Conservation (phyloP, 2,329 filamentous ascomycete genomes). For the Pseudocercospora fuligena region DNA sequence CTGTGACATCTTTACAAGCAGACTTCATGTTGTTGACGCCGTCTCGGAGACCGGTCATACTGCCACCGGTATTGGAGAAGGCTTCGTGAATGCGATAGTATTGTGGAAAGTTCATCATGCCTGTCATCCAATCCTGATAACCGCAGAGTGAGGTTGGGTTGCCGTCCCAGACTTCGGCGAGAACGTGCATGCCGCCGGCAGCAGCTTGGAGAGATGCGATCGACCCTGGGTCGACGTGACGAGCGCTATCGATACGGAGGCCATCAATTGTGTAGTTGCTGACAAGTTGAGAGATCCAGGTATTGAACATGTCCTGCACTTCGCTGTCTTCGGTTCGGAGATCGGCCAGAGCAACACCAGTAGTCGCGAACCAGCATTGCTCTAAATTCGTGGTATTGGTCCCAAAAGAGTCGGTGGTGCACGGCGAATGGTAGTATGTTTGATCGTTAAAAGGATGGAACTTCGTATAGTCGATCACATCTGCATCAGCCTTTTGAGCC, state of each 20-base stretch:
- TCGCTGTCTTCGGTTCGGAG: slow-evolving; percentile 58
- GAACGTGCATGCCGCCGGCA: slow-evolving; percentile 41
- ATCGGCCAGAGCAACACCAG: slow-evolving; percentile 62
- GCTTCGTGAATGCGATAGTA: slow-evolving; percentile 43
- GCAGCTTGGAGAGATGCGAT: slow-evolving; percentile 18
- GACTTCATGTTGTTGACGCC: slow-evolving; percentile 33
- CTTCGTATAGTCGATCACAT: slow-evolving; percentile 37
- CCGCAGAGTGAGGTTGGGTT: slow-evolving; percentile 43
- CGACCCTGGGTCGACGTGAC: slow-evolving; percentile 48
- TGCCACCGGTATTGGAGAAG: slow-evolving; percentile 40
- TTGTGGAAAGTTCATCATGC: slow-evolving; percentile 52
- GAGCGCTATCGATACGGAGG: slow-evolving; percentile 32
- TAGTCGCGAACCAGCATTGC: slow-evolving; percentile 56
- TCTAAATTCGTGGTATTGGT: slow-evolving; percentile 43
- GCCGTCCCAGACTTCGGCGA: slow-evolving; percentile 51
- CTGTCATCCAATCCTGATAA: slow-evolving; percentile 47
- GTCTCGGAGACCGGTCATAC: slow-evolving; percentile 43
- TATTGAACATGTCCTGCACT: slow-evolving; percentile 57
- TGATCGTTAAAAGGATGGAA: slow-evolving; percentile 46
- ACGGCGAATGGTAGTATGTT: slow-evolving; percentile 54
- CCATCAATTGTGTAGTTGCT: slow-evolving; percentile 64
- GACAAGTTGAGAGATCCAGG: slow-evolving; percentile 64
- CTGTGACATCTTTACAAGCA: slow-evolving; percentile 42
- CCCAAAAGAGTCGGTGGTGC: slow-evolving; percentile 58
- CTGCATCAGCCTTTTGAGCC: slow-evolving; percentile 38